Evolutionary conservation across 108 stramenopile genomes (phyloP), one percentile per base, ranked within the genome.

Genomic region (Nannochloropsis salina): DNA sequence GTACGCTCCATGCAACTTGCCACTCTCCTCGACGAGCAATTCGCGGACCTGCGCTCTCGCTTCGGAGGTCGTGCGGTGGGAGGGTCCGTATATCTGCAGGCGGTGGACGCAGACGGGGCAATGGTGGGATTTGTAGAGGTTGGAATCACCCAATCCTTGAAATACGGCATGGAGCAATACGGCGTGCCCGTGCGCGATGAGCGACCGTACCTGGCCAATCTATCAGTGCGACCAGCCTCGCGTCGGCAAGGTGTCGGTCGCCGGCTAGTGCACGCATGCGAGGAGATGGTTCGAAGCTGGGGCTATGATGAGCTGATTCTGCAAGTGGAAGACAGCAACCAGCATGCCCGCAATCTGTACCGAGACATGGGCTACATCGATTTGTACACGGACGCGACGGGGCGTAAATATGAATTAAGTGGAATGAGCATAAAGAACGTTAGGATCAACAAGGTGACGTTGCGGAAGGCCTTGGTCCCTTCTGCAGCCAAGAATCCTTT

Each of bases 1-100:
- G n/a, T 74, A 15, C 61, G 61, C n/a, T 74, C 61, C 61, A 74
- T 74, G 61, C 61, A 74, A 74, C 61, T 74, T n/a, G 61, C 61
- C 61, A 74, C 61, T 4, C n/a, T 74, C 4, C n/a, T 74, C 20
- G 61, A 74, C 61, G 61, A 74, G 61, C 61, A 74, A 74, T 74
- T 74, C 4, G n/a, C 61, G 15, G 61, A 74, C 61, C n/a, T 74
- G 61, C 61, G 61, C 61, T 74, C 61, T n/a, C 61, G 61, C 61
- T 74, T 74, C n/a, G 61, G 61, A n/a, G 61, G 61, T 15, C 61
- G 61, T 74, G 61, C 61, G 61, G 61, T 74, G 61, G 61, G 61
- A n/a, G 61, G 61, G 20, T 74, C 61, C 61, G 2, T 74, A n/a
- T 74, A n/a, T 74, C n/a, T 74, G 61, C 61, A 74, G n/a, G 61